These are phyloP conservation scores for Umbelopsis vinacea DNA, from an alignment of 192 early-diverging fungal genomes.

Conservation along the genomic window DNA sequence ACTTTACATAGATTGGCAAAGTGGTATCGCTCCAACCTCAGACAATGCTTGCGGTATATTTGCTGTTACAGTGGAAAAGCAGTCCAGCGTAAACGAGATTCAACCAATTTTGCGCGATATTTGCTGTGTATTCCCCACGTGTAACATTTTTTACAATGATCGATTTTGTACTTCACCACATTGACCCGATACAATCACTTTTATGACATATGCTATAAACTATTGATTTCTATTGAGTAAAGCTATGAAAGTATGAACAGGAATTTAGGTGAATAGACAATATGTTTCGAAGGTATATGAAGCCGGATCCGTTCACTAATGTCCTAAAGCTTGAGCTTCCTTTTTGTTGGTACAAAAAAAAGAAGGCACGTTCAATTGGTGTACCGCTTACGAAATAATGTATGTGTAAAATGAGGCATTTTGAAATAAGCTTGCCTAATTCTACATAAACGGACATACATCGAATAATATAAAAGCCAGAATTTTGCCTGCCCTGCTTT, in stretches of 20 bases:
- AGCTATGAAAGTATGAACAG: too few species aligned
- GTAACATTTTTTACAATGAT: too few species aligned
- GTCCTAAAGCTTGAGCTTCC: background rate
- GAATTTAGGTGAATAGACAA: too few species aligned
- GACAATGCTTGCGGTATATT: background rate
- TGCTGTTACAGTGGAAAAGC: background rate
- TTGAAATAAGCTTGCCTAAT: background rate
- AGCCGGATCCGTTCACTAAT: too few species aligned
- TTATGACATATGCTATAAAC: too few species aligned
- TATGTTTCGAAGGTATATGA: too few species aligned
- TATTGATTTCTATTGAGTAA: too few species aligned
- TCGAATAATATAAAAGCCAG: too few species aligned
- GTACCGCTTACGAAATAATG: background rate
- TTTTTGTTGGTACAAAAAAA: background rate
- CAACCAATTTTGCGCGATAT: constrained; percentile 1
- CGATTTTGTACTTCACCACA: background rate
- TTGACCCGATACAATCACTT: background rate
- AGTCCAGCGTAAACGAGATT: background rate
- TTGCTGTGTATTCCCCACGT: background rate
- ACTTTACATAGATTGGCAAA: too few species aligned
- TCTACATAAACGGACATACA: background rate
- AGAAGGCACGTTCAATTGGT: background rate
- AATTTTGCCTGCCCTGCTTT: too few species aligned
- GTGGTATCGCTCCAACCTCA: background rate
- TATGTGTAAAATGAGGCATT: constrained; percentile 7